Percentiles rank a stretch among this genome's conserved stretches.
Conservation (phyloP, 2,329 filamentous ascomycete species). For the Cordyceps javanica region DNA sequence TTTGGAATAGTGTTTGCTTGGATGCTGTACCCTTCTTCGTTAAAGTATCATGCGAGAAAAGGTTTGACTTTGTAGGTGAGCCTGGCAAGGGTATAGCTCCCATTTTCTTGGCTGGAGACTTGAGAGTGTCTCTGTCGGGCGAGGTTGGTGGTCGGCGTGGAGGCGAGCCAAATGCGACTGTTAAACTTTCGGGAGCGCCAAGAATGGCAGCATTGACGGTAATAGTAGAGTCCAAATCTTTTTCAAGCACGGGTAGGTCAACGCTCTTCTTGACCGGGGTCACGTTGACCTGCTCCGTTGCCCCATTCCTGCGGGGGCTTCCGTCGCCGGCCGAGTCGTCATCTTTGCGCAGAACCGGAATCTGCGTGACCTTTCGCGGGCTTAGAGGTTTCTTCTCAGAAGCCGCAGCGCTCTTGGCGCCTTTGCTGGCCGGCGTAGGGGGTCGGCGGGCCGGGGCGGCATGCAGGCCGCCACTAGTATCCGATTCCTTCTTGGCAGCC, state of each 20-base stretch:
- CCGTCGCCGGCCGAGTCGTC: constrained; percentile 51
- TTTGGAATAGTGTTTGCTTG: constrained; percentile 38
- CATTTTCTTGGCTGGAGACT: constrained; percentile 47
- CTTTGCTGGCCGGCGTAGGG: constrained; percentile 24
- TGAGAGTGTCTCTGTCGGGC: constrained; percentile 49
- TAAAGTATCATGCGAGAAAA: constrained; percentile 8
- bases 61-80: constrained; percentile 25
- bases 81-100: constrained; percentile 25
- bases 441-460: constrained; percentile 39
- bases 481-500: constrained; percentile 30
- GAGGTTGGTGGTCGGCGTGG: constrained; percentile 48
- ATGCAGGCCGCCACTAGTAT: constrained; percentile 32
- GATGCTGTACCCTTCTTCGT: constrained; percentile 19
- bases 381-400: constrained; percentile 48
- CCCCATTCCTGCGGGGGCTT: constrained; percentile 41
- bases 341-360: constrained; percentile 38
- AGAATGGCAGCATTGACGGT: constrained; percentile 23
- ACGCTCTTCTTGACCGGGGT: constrained; percentile 36
- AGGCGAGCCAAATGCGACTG: constrained; percentile 44
- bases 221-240: constrained; percentile 20
- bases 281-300: constrained; percentile 21
- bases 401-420: constrained; percentile 29
- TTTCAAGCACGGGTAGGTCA: constrained; percentile 12
- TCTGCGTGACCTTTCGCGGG: constrained; percentile 59
- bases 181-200: constrained; percentile 30